Evolutionary conservation across 129 eudicot species (phyloP).

Genomic region (Flaveria trinervia): DNA sequence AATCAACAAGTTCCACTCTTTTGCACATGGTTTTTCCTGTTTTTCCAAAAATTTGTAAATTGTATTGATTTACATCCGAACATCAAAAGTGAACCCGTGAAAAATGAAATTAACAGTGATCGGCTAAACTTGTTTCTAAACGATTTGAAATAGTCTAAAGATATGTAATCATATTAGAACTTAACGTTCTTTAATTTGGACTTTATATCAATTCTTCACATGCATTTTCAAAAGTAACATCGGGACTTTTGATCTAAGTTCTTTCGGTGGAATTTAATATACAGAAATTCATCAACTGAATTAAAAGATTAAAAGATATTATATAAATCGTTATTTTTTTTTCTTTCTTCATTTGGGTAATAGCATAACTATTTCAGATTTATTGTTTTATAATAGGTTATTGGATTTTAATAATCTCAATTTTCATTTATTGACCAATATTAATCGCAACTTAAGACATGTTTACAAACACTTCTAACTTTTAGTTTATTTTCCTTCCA

Average conservation of each 20-base stretch:
- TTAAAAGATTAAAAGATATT: not conserved
- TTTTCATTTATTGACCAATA: too few species aligned
- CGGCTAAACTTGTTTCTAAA: not conserved
- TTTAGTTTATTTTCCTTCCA: too few species aligned
- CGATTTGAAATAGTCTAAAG: not conserved
- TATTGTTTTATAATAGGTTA: too few species aligned
- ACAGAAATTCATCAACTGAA: not conserved
- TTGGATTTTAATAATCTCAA: too few species aligned
- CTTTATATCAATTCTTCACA: not conserved
- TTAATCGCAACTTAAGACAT: too few species aligned
- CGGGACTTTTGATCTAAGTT: slow-evolving; percentile 21
- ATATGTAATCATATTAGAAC: not conserved
- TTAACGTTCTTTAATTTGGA: not conserved
- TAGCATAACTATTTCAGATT: not conserved
- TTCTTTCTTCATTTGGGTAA: not conserved
- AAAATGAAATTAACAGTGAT: too few species aligned
- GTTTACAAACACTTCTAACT: too few species aligned
- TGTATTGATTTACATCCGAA: too few species aligned
- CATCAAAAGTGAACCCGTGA: too few species aligned
- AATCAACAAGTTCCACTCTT: too few species aligned
- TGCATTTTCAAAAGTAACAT: slow-evolving; percentile 14
- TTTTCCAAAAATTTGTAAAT: too few species aligned
- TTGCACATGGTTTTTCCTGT: too few species aligned
- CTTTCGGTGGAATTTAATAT: slow-evolving; percentile 36
- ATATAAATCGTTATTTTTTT: not conserved